Evolutionary conservation across 306 rosid genomes (phyloP), one percentile per base, ranked within the genome.

Genomic region (Leucaena leucocephala): DNA sequence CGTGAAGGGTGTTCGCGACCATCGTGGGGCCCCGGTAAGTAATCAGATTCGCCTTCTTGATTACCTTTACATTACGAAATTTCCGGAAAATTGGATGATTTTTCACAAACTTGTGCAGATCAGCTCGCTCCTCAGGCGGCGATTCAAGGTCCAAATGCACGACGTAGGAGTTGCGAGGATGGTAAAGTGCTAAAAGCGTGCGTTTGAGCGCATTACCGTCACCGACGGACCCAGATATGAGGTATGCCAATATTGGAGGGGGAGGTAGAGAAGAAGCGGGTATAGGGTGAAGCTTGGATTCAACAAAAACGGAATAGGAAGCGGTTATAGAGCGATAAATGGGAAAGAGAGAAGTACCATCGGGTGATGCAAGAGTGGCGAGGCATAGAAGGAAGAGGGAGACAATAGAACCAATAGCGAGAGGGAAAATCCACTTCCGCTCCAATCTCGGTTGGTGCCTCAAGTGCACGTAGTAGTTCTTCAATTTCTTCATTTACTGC

Each of bases 1-100:
- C 92, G 69, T 90, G 95, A 9, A 90, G 88, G 49, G 95, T 90
- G 36, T 88, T 90, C 33, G 95, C 91, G 21, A 90, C 95, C 95
- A 90, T 90, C 21, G 95, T 90, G 16, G 95, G 95, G 0, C 95
- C 95, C 3, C 91, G 46, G 43, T 90, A 90, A 9, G 95, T 90
- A 22, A 90, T 82, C 39, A 90, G 87, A 77, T 90, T 90, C 14
- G 95, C 92, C 90, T 87, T 90, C 52, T 78, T 22, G 76, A 90
- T 90, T 82, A 90, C 83, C 82, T 34, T 84, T 39, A 90, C 95
- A 70, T 90, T 90, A 2, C 80, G 81, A 35, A 87, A 88, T 59
- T 55, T 82, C 8, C 1, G 21, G 66, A 85, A 90, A 39, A 86
- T 45, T 4, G 83, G 82, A 43, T 88, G 91, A 69, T 71, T 63